Base-by-base conservation (phyloP, 345 rosid genomes). In the Aquilaria yunnanensis region DNA sequence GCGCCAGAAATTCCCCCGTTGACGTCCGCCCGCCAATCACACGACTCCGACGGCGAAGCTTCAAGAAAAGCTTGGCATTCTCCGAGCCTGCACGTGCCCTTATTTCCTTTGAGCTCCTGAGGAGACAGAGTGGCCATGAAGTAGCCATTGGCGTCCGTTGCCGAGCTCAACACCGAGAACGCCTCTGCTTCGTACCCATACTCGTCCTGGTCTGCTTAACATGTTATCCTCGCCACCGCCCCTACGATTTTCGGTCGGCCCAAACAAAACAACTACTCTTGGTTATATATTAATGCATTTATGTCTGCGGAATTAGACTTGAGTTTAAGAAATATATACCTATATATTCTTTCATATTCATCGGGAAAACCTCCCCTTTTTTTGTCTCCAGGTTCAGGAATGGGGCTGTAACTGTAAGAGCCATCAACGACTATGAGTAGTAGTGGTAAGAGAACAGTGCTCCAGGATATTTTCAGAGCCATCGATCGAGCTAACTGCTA, bases 181-280 rank as follows among this genome's bases (percentile, higher is more conserved):
- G 85, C 79, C 57, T 77, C 82, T 13, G 71, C 74, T 72, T 83
- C 93, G 54, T 78, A 79, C 32, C 90, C 91, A 32, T 70, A 69
- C 49, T 67, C 67, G 59, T 84, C 93, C 46, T 23, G 23, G 23
- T 57, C 62, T 1, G 70, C 81, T 37, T 78, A 74, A 60, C 96
- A 86, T 10, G 87, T 75, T 53, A 89, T 71, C 67, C 93, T 84
- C 30, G 79, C 85, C 70, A 75, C 82, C 60, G 83, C 89, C n/a
- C 89, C 90, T 82, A 72, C 49, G 23, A 23, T 23, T 23, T 23
- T 23, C 23, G 23, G 23, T 23, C 23, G 23, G 23, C 23, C 23
- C 23, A 23, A 23, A 23, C 23, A 23, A 23, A 23, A 23, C 23
- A 23, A 23, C 23, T 23, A 23, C 23, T 23, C 23, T 23, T 23